These are phyloP conservation scores for Pilatotrama ljubarskyi DNA, from an alignment of 768 basidiomycete species.

Conservation along the genomic window DNA sequence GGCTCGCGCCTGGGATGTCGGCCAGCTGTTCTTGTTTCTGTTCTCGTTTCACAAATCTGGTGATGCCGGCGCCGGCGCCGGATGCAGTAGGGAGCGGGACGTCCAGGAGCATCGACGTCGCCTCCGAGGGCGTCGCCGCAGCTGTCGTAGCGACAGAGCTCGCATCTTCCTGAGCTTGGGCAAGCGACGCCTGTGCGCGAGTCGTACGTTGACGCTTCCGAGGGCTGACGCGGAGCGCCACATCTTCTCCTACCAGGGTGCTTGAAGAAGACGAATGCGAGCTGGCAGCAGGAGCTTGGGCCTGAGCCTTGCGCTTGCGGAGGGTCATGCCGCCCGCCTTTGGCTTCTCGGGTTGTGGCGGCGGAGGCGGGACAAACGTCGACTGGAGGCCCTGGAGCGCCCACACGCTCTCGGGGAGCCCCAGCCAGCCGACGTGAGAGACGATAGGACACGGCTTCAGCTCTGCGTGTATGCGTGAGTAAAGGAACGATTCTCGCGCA, in stretches of 20 bases:
- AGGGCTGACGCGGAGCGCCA: background rate
- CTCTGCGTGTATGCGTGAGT: background rate
- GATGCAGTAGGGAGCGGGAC: background rate
- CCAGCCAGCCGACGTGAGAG: conserved; percentile 16
- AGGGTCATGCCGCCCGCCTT: conserved; percentile 18
- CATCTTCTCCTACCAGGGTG: background rate
- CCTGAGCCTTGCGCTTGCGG: conserved; percentile 16
- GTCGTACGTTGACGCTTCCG: conserved; percentile 18
- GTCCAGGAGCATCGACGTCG: background rate
- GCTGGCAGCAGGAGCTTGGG: background rate
- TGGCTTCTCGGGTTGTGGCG: conserved; percentile 10
- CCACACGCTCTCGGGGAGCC: conserved; percentile 15
- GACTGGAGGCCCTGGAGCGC: conserved; percentile 15
- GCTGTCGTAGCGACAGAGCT: background rate
- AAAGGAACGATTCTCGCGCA: background rate
- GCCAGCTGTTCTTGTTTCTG: conserved; percentile 2
- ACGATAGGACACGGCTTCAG: conserved; percentile 17
- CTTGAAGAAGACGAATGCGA: background rate
- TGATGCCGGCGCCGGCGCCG: background rate
- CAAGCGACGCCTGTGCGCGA: conserved; percentile 3
- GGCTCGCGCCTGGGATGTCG: background rate
- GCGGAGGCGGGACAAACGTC: conserved; percentile 13
- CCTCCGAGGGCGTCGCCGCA: background rate
- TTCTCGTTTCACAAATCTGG: conserved; percentile 7
- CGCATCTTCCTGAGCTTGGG: conserved; percentile 1